Evolutionary conservation across 140 eudicot genomes (phyloP).

Genomic region (Flaveria floridana): DNA sequence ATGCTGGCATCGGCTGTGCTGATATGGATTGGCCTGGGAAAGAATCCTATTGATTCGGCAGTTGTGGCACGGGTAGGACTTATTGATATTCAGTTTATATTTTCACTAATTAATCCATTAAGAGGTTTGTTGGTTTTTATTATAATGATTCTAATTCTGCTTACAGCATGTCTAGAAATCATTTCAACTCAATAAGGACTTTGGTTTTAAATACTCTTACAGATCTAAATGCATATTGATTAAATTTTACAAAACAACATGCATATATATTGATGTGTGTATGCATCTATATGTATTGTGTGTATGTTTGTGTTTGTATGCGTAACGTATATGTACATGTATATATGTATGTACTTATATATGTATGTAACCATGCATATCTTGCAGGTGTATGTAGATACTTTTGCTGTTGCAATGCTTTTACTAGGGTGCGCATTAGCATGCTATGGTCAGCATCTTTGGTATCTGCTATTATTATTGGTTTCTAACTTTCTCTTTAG

Average conservation of each 20-base stretch:
- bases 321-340: neutral
- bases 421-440: conserved; percentile 79
- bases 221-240: neutral
- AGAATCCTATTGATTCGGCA: conserved; percentile 67
- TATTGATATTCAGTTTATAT: conserved; percentile 11
- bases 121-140: neutral
- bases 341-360: neutral
- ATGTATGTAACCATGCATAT: conserved; percentile 12
- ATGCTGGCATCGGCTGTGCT: conserved; percentile 77
- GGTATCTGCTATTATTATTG: conserved; percentile 29
- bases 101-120: neutral
- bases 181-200: conserved; percentile 1
- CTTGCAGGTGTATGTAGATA: conserved; percentile 91
- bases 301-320: neutral
- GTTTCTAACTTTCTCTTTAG: conserved; percentile 4
- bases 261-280: neutral
- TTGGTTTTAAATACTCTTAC: neutral
- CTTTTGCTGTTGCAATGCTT: conserved; percentile 65
- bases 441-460: conserved; percentile 71
- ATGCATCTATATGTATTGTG: neutral
- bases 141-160: neutral
- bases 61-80: conserved; percentile 76
- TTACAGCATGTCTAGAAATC: neutral
- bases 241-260: neutral
- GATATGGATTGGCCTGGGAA: conserved; percentile 91